Conservation (phyloP, 108 stramenopile species). For the Fistulifera pelliculosa region DNA sequence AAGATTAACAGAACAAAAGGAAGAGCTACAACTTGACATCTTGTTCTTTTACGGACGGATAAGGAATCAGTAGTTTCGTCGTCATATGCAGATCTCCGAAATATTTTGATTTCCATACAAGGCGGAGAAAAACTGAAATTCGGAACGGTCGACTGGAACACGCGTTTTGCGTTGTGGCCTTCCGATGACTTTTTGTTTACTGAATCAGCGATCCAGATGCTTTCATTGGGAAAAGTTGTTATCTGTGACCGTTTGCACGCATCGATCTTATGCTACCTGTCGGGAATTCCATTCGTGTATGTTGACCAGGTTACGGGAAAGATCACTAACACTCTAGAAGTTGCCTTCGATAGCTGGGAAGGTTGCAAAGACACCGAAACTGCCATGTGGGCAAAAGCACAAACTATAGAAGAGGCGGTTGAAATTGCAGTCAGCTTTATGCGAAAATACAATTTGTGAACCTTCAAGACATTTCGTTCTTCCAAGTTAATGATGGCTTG, state of each 20-base stretch:
- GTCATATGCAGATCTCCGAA: constrained; percentile 5
- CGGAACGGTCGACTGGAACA: constrained; percentile 19
- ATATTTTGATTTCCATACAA: not conserved
- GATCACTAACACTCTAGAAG: constrained; percentile 12
- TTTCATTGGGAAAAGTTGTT: constrained; percentile 22
- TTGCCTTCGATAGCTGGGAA: constrained; percentile 13
- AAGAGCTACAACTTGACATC: constrained; percentile 12
- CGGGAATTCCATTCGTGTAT: constrained; percentile 24
- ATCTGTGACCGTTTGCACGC: constrained; percentile 32
- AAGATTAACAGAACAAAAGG: constrained; percentile 1
- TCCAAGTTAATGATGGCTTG: too few species aligned
- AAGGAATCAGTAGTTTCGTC: constrained; percentile 13
- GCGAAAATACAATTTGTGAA: not conserved
- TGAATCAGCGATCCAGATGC: constrained; percentile 19
- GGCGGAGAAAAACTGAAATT: constrained; percentile 3
- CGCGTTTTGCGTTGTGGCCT: constrained; percentile 15
- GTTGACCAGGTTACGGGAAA: constrained; percentile 23
- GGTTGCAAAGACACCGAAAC: constrained; percentile 13
- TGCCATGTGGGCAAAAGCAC: constrained; percentile 8
- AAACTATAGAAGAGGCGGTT: constrained; percentile 10
- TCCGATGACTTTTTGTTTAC: constrained; percentile 21
- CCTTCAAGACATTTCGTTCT: too few species aligned
- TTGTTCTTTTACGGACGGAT: constrained; percentile 25
- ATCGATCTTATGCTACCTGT: constrained; percentile 18
- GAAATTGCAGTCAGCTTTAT: constrained; percentile 9